Conservation (phyloP, 2,329 filamentous ascomycete genomes). For the Fusarium pseudonygamai region DNA sequence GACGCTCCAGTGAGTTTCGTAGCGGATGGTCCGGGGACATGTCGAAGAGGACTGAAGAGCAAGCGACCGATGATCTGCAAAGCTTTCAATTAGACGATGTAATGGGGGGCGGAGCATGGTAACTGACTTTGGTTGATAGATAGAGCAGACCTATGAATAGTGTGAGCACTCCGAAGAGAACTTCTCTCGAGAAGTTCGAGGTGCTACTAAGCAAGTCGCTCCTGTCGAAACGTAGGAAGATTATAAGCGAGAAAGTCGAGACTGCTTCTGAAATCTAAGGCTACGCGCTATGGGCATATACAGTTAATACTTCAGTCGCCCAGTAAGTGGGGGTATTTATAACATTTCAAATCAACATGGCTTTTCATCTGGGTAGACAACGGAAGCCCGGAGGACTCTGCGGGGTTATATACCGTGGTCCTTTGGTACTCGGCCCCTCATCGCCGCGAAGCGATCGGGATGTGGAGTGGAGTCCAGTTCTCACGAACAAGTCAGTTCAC, state of each 20-base stretch:
- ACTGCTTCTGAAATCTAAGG: too few species aligned
- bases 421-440: background rate
- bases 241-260: accelerated
- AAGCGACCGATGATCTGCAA: background rate
- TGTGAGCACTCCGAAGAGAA: background rate
- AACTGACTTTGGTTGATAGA: background rate
- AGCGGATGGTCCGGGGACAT: background rate
- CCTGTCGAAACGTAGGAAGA: background rate
- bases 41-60: background rate
- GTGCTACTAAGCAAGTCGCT: background rate
- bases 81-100: accelerated
- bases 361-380: background rate
- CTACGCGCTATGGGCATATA: too few species aligned
- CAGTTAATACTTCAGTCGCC: too few species aligned
- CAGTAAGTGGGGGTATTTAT: too few species aligned
- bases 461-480: background rate
- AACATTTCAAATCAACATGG: too few species aligned
- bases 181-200: background rate
- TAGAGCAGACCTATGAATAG: background rate
- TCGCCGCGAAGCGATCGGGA: background rate
- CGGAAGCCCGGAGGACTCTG: background rate
- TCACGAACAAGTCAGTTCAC: background rate
- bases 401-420: too few species aligned
- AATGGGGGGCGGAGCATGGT: accelerated
- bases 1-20: background rate